Base-by-base conservation (phyloP, 2,329 filamentous ascomycete species). In the Arthrinium puccinioides region DNA sequence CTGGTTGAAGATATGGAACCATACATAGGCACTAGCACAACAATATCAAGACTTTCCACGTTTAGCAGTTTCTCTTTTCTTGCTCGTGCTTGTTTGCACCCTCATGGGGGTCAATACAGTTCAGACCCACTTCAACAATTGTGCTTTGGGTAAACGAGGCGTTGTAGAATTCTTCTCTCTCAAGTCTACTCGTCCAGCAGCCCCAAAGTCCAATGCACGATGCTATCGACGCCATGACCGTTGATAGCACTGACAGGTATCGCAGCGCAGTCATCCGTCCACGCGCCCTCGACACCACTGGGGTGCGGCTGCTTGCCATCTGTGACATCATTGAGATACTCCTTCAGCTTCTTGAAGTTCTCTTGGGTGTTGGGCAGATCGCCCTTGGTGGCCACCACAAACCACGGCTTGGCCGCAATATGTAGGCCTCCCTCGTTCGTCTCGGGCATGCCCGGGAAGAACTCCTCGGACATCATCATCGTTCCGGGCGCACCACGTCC, bases 361-460 rank as follows among this genome's bases (percentile, higher is more conserved):
- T 79, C 74, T 57, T 88, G 76, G 2, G 92, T 94, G 4, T 74
- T 74, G 4, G 81, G 76, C 38, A 94, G 58, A 57, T 97, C 90
- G 1, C 87, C 89, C 62, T 97, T 97, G 15, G 89, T 96, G 2
- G 87, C 90, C 29, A 96, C 80, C 5, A 96, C 89, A 52, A 94
- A 92, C 92, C 92, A 98, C 1, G 92, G 89, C 64, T 98, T 98
- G 23, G 76, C 77, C n/a, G 85, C 84, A 47, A 97, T 94, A 27
- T 83, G 78, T n/a, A 85, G 56, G 44, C 34, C 44, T 18, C 32
- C 26, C 15, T 42, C 38, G 21, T 31, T 26, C 24, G 34, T 45
- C 10, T 44, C 45, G 6, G 52, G 46, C 2, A 47, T 38, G n/a
- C 46, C 36, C 4, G 50, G 47, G 9, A 51, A 52, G 21, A 18